Conservation (phyloP, 805 yeast species). For the Debaryomyces tyrocola region DNA sequence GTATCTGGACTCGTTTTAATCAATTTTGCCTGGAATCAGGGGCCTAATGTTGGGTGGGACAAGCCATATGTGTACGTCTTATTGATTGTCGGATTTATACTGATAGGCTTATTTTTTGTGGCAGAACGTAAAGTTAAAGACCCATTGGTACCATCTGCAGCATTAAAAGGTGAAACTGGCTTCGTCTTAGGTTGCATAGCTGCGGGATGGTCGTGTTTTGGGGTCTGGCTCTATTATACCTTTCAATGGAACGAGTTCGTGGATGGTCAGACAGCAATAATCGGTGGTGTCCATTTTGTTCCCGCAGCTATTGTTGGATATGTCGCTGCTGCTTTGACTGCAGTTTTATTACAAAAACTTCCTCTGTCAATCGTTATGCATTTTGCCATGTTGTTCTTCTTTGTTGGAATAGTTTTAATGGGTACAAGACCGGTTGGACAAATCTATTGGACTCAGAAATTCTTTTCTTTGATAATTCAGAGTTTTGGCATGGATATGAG, state of each 20-base stretch:
- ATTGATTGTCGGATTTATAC: slow-evolving; percentile 51
- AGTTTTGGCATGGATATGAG: slow-evolving; percentile 79
- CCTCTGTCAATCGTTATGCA: slow-evolving; percentile 52
- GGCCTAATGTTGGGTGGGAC: slow-evolving; percentile 72
- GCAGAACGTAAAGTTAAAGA: slow-evolving; percentile 46
- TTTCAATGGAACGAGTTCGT: slow-evolving; percentile 49
- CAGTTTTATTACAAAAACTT: slow-evolving; percentile 42
- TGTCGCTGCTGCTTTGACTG: slow-evolving; percentile 53
- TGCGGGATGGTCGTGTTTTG: slow-evolving; percentile 78
- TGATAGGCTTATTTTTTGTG: slow-evolving; percentile 42
- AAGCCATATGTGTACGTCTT: slow-evolving; percentile 58
- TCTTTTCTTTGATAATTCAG: slow-evolving; percentile 53
- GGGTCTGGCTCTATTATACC: slow-evolving; percentile 64
- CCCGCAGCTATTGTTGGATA: slow-evolving; percentile 49
- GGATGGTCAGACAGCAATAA: slow-evolving; percentile 39
- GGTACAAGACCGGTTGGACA: slow-evolving; percentile 60
- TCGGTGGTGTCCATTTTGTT: slow-evolving; percentile 21
- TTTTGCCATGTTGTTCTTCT: slow-evolving; percentile 53
- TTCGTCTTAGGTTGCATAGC: slow-evolving; percentile 53
- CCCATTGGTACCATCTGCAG: slow-evolving; percentile 56
- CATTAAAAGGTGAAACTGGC: slow-evolving; percentile 44
- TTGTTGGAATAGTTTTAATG: slow-evolving; percentile 48
- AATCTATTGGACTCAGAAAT: slow-evolving; percentile 57
- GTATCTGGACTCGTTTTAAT: slow-evolving; percentile 60
- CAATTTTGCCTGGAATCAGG: slow-evolving; percentile 76